Percentiles rank a stretch among this genome's conserved stretches.
phyloP scores from a whole-genome alignment of 306 rosid species.

The Gleditsia sinensis region DNA sequence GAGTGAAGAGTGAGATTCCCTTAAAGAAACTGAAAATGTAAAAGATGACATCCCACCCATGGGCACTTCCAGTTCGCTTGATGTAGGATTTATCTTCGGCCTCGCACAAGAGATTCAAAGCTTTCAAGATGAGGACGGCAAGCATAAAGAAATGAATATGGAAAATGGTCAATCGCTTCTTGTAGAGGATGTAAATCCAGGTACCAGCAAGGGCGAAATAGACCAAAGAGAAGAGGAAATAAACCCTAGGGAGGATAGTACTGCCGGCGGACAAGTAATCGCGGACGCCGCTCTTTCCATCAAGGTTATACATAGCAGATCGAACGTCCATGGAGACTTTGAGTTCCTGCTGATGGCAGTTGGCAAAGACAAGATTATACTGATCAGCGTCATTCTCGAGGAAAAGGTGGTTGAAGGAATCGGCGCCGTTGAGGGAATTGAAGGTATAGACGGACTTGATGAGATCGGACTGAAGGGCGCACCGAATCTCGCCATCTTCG shows the following conservation, averaged over 20 bases:
- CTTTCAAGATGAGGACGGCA: constrained; percentile 73
- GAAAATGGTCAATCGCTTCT: constrained; percentile 76
- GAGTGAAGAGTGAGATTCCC: constrained; percentile 80
- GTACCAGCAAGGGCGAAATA: constrained; percentile 57
- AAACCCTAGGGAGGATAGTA: constrained; percentile 77
- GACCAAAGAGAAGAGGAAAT: constrained; percentile 60
- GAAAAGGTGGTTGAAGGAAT: constrained; percentile 30
- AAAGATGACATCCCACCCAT: constrained; percentile 94
- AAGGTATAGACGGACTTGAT: constrained; percentile 65
- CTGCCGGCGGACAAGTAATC: constrained; percentile 88
- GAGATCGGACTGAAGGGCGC: constrained; percentile 70
- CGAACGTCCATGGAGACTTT: constrained; percentile 68
- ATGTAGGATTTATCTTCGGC: constrained; percentile 91
- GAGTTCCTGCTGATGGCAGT: constrained; percentile 51
- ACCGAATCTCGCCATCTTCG: constrained; percentile 60
- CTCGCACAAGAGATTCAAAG: constrained; percentile 77
- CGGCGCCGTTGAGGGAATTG: constrained; percentile 39
- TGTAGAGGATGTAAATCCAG: constrained; percentile 73
- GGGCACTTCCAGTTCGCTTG: constrained; percentile 86
- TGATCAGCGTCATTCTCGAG: constrained; percentile 74
- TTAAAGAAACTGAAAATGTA: constrained; percentile 88
- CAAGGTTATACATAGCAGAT: constrained; percentile 88
- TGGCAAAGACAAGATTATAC: constrained; percentile 83
- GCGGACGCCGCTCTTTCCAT: constrained; percentile 57
- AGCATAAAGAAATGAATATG: constrained; percentile 93